These are phyloP conservation scores for Xenoacremonium recifei DNA, from an alignment of 2,329 filamentous ascomycete species.

Conservation along the genomic window DNA sequence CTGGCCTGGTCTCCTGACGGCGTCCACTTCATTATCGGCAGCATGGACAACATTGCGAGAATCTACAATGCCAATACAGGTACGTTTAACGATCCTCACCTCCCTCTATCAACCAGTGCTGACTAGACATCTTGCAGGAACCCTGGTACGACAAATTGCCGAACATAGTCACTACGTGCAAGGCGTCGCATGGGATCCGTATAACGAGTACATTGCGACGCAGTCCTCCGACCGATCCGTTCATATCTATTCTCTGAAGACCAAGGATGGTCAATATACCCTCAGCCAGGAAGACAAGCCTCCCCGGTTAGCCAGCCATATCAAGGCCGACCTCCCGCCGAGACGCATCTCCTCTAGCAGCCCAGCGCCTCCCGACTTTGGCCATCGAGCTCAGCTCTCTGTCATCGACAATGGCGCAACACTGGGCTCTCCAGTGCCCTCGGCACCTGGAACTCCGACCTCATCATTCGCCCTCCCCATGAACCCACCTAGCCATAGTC, in stretches of 20 bases:
- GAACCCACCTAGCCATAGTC: constrained; percentile 90
- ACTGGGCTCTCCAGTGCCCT: constrained; percentile 80
- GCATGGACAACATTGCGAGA: constrained; percentile 97
- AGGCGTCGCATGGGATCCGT: constrained; percentile 95
- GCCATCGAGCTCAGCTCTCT: constrained; percentile 63
- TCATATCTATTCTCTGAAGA: constrained; percentile 94
- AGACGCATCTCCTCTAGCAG: constrained; percentile 88
- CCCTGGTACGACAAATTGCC: constrained; percentile 84
- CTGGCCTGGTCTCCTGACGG: constrained; percentile 98
- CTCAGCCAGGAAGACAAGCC: constrained; percentile 66
- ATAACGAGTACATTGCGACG: constrained; percentile 97
- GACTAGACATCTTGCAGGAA: constrained; percentile 39
- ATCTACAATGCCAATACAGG: constrained; percentile 95
- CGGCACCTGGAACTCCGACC: constrained; percentile 89
- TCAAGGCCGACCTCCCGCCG: constrained; percentile 85
- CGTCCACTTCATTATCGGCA: constrained; percentile 93
- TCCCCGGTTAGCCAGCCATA: constrained; percentile 75
- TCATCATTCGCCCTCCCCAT: constrained; percentile 85
- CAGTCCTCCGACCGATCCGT: constrained; percentile 98
- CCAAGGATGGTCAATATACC: constrained; percentile 93
- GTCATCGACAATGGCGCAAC: constrained; percentile 50
- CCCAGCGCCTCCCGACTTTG: constrained; percentile 83
- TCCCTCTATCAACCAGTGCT: constrained; percentile 6
- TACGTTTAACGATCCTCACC: constrained; percentile 38
- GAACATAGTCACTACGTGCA: constrained; percentile 99